phyloP scores from a whole-genome alignment of 768 basidiomycete species.

The Termitomyces sp. region DNA sequence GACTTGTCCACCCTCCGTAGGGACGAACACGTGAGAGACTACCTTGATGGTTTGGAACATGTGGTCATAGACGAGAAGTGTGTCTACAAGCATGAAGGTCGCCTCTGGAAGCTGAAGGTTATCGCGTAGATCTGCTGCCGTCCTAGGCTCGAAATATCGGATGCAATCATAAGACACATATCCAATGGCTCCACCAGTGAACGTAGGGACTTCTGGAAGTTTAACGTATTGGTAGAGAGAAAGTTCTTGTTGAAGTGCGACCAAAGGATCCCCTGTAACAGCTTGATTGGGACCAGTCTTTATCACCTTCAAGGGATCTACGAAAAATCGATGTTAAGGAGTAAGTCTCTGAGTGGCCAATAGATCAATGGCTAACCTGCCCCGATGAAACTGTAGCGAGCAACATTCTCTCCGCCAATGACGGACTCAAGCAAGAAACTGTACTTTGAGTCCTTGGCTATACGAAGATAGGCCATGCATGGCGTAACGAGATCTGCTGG shows the following conservation, averaged over 20 bases:
- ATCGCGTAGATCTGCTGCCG: conserved; percentile 70
- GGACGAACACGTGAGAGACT: conserved; percentile 92
- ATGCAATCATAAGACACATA: conserved; percentile 97
- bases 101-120: conserved; percentile 88
- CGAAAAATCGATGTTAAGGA: not conserved
- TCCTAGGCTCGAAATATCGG: conserved; percentile 95
- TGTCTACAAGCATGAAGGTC: conserved; percentile 95
- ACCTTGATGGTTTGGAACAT: conserved; percentile 93
- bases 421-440: conserved; percentile 95
- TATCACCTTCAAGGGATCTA: conserved; percentile 92
- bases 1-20: conserved; percentile 56
- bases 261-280: conserved; percentile 81
- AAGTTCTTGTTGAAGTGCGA: conserved; percentile 79
- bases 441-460: conserved; percentile 89
- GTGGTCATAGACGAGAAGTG: conserved; percentile 95
- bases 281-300: conserved; percentile 85
- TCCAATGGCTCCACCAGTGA: conserved; percentile 96
- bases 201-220: conserved; percentile 88
- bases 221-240: conserved; percentile 84
- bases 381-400: conserved; percentile 94
- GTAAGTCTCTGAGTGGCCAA: not conserved
- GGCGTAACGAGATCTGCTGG: conserved; percentile 97
- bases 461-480: conserved; percentile 91
- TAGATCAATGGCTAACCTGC: conserved; percentile 53
- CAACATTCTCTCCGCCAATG: conserved; percentile 83